Evolutionary conservation across 2,329 filamentous ascomycete species (phyloP), one percentile per base, ranked within the genome.

Genomic region (Xylariaceae sp.): DNA sequence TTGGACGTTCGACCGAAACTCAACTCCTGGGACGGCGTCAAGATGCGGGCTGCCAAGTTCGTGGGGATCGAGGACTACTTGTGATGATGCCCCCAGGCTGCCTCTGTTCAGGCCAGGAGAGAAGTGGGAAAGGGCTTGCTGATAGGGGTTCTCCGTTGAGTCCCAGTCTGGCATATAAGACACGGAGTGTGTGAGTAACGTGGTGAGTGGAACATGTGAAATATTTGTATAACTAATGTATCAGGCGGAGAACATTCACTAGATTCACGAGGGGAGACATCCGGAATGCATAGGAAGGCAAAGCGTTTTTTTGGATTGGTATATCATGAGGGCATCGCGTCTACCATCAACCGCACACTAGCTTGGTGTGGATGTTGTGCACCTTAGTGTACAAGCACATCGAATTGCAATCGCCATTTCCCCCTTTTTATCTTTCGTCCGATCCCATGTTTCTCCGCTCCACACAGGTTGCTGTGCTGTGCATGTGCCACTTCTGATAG

Each of bases 1-100:
- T 68, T 87, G 14, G 82, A 87, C 59, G 83, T 87, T 39, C 71
- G 83, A 60, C 84, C 84, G 0, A 87, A 87, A 71, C 63, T 87
- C 56, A 86, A 86, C 62, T 80, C 75, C 1, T 82, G 78, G 75
- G 83, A 87, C 67, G 84, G 83, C 0, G 73, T 83, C 59, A 85
- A 81, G 71, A 87, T 87, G 83, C 74, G 84, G 33, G 74, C 73
- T 0, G 66, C 76, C 63, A 74, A 73, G 32, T 73, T 72, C 33
- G 55, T 75, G 0, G 81, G 80, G 2, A 44, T 84, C 47, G 71
- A 69, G 11, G 84, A 54, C 7, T 27, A 27, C 7, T 27, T 27
- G 4, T 27, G 7, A 27, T 45, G 30, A 10, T 40, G 2, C 7
- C 11, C 38, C 18, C 31, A 11, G 15, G 4, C 22, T 9, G 22